Conservation (phyloP, 139 green algal genomes). For the Mychonastes homosphaera region DNA sequence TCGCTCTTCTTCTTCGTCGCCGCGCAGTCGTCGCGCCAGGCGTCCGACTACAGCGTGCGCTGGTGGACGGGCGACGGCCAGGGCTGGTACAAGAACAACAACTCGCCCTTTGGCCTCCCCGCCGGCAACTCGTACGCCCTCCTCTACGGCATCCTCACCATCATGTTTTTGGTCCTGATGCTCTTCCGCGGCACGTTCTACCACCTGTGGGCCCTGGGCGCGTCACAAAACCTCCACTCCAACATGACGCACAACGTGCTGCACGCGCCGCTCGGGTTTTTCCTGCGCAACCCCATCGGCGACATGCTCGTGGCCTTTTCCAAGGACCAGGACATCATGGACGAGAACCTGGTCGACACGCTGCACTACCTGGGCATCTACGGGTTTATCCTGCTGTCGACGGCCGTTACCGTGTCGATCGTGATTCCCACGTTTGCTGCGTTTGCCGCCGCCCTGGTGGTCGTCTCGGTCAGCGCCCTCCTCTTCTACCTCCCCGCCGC, state of each 20-base stretch:
- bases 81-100: slow-evolving; percentile 10
- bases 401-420: slow-evolving; percentile 45
- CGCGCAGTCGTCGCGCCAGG: slow-evolving; percentile 37
- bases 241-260: slow-evolving; percentile 32
- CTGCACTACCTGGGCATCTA: slow-evolving; percentile 50
- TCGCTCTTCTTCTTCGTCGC: slow-evolving; percentile 39
- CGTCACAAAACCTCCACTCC: slow-evolving; percentile 12
- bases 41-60: slow-evolving; percentile 30
- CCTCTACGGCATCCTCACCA: slow-evolving; percentile 28
- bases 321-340: slow-evolving; percentile 50
- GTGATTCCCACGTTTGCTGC: slow-evolving; percentile 45
- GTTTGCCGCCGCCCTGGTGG: slow-evolving; percentile 34
- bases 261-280: slow-evolving; percentile 48
- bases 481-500: slow-evolving; percentile 45
- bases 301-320: slow-evolving; percentile 53
- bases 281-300: slow-evolving; percentile 46
- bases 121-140: slow-evolving; percentile 27
- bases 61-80: slow-evolving; percentile 27
- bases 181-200: slow-evolving; percentile 36
- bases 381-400: slow-evolving; percentile 44
- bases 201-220: slow-evolving; percentile 17
- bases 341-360: slow-evolving; percentile 44
- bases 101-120: neutral
- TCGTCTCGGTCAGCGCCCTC: slow-evolving; percentile 37
- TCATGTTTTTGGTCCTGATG: slow-evolving; percentile 39